Conservation (phyloP, 768 basidiomycete genomes). For the Phaeolepiota aurea region DNA sequence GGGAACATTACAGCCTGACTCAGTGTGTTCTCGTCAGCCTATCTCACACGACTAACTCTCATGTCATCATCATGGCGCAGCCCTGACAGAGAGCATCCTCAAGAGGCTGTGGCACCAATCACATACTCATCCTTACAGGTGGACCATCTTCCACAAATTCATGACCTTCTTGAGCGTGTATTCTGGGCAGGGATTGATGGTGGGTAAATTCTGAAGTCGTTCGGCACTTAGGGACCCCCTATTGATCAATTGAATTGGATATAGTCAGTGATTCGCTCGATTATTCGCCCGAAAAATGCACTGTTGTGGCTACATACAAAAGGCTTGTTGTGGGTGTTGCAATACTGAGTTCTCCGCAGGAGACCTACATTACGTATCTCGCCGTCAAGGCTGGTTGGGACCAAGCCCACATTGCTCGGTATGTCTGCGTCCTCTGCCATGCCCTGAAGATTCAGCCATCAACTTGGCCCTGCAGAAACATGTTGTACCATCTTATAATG, state of each 20-base stretch:
- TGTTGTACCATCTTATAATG: conserved; percentile 70
- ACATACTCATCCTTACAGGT: conserved; percentile 52
- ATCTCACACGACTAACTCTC: not conserved
- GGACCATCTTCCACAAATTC: conserved; percentile 59
- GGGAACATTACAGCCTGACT: conserved; percentile 50
- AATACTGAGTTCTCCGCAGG: conserved; percentile 68
- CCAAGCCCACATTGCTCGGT: conserved; percentile 73
- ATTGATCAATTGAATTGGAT: conserved; percentile 1
- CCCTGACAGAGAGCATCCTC: conserved; percentile 40
- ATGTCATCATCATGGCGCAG: conserved; percentile 23
- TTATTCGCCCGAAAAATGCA: conserved; percentile 62
- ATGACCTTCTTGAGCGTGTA: conserved; percentile 54
- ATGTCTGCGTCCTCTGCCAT: conserved; percentile 3
- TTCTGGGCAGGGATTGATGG: conserved; percentile 80
- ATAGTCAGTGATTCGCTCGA: conserved; percentile 65
- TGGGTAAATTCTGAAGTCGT: conserved; percentile 18
- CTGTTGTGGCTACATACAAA: conserved; percentile 69
- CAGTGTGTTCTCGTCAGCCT: conserved; percentile 37
- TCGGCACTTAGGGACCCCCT: conserved; percentile 4
- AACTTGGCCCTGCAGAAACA: conserved; percentile 36
- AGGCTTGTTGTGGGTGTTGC: conserved; percentile 65
- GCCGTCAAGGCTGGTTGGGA: conserved; percentile 79
- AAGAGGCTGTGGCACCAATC: conserved; percentile 43
- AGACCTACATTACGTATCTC: conserved; percentile 80
- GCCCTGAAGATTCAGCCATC: conserved; percentile 2